These are phyloP conservation scores for Oxytropis ochrocephala DNA, from an alignment of 306 rosid species.

Conservation along the genomic window DNA sequence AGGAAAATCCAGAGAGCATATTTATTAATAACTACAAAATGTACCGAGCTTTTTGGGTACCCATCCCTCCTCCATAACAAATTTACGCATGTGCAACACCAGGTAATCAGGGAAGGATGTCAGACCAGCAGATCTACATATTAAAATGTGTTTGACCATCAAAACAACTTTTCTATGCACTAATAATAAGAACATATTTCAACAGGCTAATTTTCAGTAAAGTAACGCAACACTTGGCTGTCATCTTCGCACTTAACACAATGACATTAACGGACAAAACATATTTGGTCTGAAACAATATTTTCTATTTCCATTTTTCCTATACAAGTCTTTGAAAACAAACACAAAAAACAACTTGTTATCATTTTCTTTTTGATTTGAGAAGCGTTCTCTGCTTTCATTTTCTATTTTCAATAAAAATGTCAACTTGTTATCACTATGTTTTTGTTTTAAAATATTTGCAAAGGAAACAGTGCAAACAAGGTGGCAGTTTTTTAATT, in stretches of 20 bases:
- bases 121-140: slow-evolving; percentile 68
- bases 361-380: neutral
- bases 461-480: neutral
- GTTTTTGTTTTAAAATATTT: neutral
- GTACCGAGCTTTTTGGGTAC: slow-evolving; percentile 97
- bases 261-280: neutral
- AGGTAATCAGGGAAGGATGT: slow-evolving; percentile 94
- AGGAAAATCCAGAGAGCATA: neutral
- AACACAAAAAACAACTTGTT: neutral
- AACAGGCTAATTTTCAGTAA: neutral
- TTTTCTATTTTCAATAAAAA: no score
- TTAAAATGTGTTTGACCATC: slow-evolving; percentile 10
- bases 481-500: neutral
- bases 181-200: neutral
- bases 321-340: neutral
- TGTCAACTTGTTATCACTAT: neutral
- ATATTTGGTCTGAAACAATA: neutral
- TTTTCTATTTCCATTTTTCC: neutral
- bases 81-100: slow-evolving; percentile 93
- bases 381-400: neutral
- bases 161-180: slow-evolving; percentile 12
- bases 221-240: neutral
- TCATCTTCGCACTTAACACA: neutral
- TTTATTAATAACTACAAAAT: neutral
- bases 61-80: slow-evolving; percentile 93